Evolutionary conservation across 805 yeast genomes (phyloP).

Genomic region (Zygosaccharomyces bailii): DNA sequence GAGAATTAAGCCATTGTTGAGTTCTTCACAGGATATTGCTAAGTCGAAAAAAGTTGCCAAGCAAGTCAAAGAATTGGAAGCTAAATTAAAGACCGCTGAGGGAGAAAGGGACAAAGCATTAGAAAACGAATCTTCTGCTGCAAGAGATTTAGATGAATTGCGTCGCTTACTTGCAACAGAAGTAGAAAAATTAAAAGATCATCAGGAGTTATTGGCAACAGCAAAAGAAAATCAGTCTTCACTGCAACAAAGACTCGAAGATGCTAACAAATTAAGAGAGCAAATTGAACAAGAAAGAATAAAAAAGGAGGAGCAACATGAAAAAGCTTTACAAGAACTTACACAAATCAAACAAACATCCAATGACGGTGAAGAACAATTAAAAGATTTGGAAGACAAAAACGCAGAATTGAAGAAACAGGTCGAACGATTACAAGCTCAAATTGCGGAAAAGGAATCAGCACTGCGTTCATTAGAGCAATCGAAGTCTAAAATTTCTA

Average conservation of each 20-base stretch:
- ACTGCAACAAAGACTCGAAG: slow-evolving; percentile 26
- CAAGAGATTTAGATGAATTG: slow-evolving; percentile 33
- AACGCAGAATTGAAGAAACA: slow-evolving; percentile 52
- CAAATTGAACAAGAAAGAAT: slow-evolving; percentile 31
- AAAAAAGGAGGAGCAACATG: slow-evolving; percentile 23
- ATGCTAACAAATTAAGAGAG: slow-evolving; percentile 19
- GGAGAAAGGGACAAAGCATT: slow-evolving; percentile 31
- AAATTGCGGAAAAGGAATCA: slow-evolving; percentile 46
- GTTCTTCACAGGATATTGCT: slow-evolving; percentile 56
- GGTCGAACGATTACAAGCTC: slow-evolving; percentile 52
- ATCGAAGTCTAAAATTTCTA: slow-evolving; percentile 10
- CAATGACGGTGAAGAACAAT: slow-evolving; percentile 45
- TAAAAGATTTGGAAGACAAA: slow-evolving; percentile 42
- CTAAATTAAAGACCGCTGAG: slow-evolving; percentile 41
- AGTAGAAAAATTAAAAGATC: slow-evolving; percentile 42
- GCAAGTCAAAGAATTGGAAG: slow-evolving; percentile 51
- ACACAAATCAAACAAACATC: slow-evolving; percentile 22
- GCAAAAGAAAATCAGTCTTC: slow-evolving; percentile 42
- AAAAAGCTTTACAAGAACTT: slow-evolving; percentile 24
- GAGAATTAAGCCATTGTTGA: slow-evolving; percentile 70
- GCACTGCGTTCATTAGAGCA: slow-evolving; percentile 41
- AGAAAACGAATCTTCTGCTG: slow-evolving; percentile 27
- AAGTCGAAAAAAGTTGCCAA: slow-evolving; percentile 57
- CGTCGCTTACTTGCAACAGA: slow-evolving; percentile 40
- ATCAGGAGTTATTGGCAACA: slow-evolving; percentile 43